Evolutionary conservation across 2,329 filamentous ascomycete genomes (phyloP).

Genomic region (Shiraia sp.): DNA sequence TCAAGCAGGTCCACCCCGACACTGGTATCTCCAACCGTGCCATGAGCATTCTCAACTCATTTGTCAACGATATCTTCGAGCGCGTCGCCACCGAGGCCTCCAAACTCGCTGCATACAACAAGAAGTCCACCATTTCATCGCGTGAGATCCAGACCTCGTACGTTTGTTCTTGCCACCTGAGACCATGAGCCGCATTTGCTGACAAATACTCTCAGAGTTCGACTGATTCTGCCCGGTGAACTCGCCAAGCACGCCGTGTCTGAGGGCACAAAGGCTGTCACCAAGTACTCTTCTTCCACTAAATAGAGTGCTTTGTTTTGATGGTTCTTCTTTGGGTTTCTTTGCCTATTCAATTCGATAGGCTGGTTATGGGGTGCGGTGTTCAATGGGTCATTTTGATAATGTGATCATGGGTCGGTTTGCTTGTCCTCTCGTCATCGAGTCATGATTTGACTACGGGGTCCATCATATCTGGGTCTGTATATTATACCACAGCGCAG

Average conservation of each 20-base stretch:
- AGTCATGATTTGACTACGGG: slow-evolving; percentile 45
- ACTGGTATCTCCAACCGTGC: slow-evolving; percentile 99
- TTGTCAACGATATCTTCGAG: slow-evolving; percentile 99
- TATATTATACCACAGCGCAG: slow-evolving; percentile 47
- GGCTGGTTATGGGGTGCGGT: slow-evolving; percentile 47
- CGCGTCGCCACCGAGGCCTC: slow-evolving; percentile 97
- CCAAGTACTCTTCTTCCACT: slow-evolving; percentile 99
- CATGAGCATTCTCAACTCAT: slow-evolving; percentile 99
- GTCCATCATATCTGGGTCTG: slow-evolving; percentile 43
- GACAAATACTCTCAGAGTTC: slow-evolving; percentile 61
- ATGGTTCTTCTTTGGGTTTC: slow-evolving; percentile 56
- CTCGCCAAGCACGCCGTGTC: slow-evolving; percentile 99
- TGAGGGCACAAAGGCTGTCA: slow-evolving; percentile 99
- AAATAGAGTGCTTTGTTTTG: slow-evolving; percentile 71
- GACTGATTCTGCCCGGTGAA: slow-evolving; percentile 96
- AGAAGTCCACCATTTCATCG: slow-evolving; percentile 99
- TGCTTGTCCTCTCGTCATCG: slow-evolving; percentile 45
- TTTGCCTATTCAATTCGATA: slow-evolving; percentile 52
- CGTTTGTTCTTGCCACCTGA: slow-evolving; percentile 34
- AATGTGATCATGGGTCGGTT: slow-evolving; percentile 58
- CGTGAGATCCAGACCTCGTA: slow-evolving; percentile 98
- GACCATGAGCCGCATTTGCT: slow-evolving; percentile 19
- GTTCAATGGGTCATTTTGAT: slow-evolving; percentile 50
- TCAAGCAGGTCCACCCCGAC: slow-evolving; percentile 99
- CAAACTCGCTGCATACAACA: slow-evolving; percentile 99